Conservation (phyloP, 257 asterid species). For the Jacaranda copaia region DNA sequence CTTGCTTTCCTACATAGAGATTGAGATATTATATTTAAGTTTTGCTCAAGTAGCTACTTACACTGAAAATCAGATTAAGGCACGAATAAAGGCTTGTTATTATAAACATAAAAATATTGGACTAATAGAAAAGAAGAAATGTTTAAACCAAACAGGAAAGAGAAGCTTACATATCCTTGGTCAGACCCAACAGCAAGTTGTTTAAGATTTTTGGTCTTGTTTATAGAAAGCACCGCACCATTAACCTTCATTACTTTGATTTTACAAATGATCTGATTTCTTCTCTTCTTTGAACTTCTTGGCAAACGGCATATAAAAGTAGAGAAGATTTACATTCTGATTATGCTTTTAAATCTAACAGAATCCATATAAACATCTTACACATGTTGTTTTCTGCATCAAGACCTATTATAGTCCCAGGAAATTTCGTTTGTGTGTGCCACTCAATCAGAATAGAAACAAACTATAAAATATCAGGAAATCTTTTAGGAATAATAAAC, state of each 20-base stretch:
- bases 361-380: no score
- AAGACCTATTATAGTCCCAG: no score
- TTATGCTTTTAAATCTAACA: background rate
- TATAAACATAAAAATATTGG: background rate
- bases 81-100: no score
- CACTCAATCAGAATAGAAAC: no score
- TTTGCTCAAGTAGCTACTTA: no score
- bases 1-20: no score
- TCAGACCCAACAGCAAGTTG: slow-evolving; percentile 88
- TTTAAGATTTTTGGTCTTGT: slow-evolving; percentile 57
- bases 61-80: no score
- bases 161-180: slow-evolving; percentile 83
- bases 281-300: slow-evolving; percentile 85
- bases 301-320: slow-evolving; percentile 37
- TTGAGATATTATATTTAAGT: no score
- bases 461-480: no score
- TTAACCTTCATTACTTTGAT: slow-evolving; percentile 73
- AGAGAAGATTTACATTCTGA: background rate
- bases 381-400: no score
- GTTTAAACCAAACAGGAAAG: slow-evolving; percentile 1
- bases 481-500: no score
- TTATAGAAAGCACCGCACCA: slow-evolving; percentile 75
- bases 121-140: background rate
- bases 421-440: no score
- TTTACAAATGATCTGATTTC: slow-evolving; percentile 66